Evolutionary conservation across 2,329 filamentous ascomycete genomes (phyloP), one percentile per base, ranked within the genome.

Genomic region (Fusarium mexicanum): DNA sequence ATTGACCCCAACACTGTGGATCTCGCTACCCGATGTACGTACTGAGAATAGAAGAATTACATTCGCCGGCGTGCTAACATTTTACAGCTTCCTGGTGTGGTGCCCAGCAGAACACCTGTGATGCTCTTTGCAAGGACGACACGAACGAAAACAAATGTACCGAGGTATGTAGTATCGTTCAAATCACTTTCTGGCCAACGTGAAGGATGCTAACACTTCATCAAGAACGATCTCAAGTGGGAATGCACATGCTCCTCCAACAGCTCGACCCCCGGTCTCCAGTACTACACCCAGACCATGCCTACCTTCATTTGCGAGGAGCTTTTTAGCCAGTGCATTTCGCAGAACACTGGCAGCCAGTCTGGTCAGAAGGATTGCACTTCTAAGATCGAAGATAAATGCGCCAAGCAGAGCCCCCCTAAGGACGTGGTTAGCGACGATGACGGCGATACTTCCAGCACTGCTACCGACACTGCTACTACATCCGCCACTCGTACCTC

Each of bases 251-350:
- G 88, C 83, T 61, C 78, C 40, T 76, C 80, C 72, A 88, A 89
- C 80, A 81, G 79, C 76, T 85, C 84, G 53, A 82, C 83, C 12
- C 87, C 88, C 20, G 86, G 86, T 66, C 84, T 90, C 51, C 82
- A 88, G 79, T 85, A 86, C 79, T 90, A 88, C 82, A 75, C 71
- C 55, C 85, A 89, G 82, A 88, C 87, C 6, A 81, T 90, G 73
- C 85, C 85, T 54, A 84, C 82, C 64, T 89, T 87, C 77, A 85
- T 89, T 77, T 91, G 89, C 84, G 33, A 85, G 64, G 68, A 83
- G 68, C 85, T 87, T 46, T 88, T 83, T 80, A 70, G 77, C 33
- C 80, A 86, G 67, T 91, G 89, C 82, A 88, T 85, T 74, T 50
- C 44, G 6, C 66, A 78, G 51, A 85, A 86, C 77, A 81, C 82